Conservation (phyloP, 2,329 filamentous ascomycete genomes). For the Keithomyces neogunnii region DNA sequence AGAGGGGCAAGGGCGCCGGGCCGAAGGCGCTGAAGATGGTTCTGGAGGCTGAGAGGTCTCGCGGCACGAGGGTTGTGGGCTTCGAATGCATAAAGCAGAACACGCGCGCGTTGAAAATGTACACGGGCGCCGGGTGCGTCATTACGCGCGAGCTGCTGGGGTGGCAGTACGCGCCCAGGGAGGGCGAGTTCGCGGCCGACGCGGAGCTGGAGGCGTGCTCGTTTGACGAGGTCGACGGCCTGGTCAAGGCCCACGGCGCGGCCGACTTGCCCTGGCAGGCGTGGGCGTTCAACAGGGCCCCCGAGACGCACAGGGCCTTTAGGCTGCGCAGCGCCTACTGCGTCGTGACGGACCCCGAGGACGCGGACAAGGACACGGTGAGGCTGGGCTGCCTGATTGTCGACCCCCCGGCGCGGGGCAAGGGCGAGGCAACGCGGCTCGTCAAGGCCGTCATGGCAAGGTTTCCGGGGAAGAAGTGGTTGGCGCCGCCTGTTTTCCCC, state of each 20-base stretch:
- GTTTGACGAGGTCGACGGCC: constrained; percentile 9
- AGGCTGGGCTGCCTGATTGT: constrained; percentile 11
- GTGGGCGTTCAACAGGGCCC: constrained; percentile 1
- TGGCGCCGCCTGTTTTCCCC: constrained; percentile 6
- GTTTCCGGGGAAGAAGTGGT: constrained; percentile 11
- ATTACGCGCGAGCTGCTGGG: constrained; percentile 9
- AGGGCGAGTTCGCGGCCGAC: neutral
- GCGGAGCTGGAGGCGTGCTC: constrained; percentile 4
- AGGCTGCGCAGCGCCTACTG: constrained; percentile 12
- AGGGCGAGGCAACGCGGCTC: constrained; percentile 11
- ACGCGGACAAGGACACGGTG: constrained; percentile 8
- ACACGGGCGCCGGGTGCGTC: constrained; percentile 10
- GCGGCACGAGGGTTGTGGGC: constrained; percentile 9
- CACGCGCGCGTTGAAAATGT: constrained; percentile 10
- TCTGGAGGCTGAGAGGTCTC: constrained; percentile 7
- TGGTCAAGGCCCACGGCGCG: constrained; percentile 6
- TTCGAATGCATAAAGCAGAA: constrained; percentile 15
- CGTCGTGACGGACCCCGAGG: constrained; percentile 11
- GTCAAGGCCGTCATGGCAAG: constrained; percentile 11
- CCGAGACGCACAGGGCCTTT: constrained; percentile 7
- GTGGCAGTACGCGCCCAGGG: constrained; percentile 6
- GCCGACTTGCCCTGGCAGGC: constrained; percentile 13
- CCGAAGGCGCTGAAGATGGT: constrained; percentile 5
- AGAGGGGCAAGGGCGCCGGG: constrained; percentile 11
- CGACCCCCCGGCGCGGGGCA: constrained; percentile 9